Evolutionary conservation across 495 filamentous ascomycete species (phyloP).

Genomic region (Pyronema omphalodes): DNA sequence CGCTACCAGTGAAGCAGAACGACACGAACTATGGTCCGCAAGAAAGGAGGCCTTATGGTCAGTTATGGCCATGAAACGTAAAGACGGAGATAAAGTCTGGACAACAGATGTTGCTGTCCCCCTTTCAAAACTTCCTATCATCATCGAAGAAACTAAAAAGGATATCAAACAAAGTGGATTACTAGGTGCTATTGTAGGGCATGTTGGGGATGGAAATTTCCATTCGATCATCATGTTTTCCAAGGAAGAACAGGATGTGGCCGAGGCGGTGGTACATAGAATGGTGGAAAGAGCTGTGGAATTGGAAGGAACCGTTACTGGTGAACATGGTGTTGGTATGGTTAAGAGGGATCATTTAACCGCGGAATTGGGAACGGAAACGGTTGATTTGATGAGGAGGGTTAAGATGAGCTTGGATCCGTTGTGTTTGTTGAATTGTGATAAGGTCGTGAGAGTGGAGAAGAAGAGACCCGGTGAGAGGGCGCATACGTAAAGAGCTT

Average conservation of each 20-base stretch:
- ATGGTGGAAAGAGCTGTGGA: slow-evolving; percentile 74
- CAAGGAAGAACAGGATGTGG: slow-evolving; percentile 37
- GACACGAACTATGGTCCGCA: slow-evolving; percentile 66
- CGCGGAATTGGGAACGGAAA: slow-evolving; percentile 50
- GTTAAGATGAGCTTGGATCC: slow-evolving; percentile 61
- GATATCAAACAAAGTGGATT: slow-evolving; percentile 49
- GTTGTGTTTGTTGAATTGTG: slow-evolving; percentile 57
- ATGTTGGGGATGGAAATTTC: slow-evolving; percentile 75
- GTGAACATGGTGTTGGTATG: slow-evolving; percentile 65
- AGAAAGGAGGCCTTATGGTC: slow-evolving; percentile 74
- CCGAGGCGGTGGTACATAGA: slow-evolving; percentile 53
- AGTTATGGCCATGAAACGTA: slow-evolving; percentile 39
- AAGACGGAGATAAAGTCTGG: slow-evolving; percentile 52
- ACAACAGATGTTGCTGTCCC: slow-evolving; percentile 73
- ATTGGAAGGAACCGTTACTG: slow-evolving; percentile 69
- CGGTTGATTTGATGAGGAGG: slow-evolving; percentile 66
- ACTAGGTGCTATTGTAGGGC: slow-evolving; percentile 56
- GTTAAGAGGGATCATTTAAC: slow-evolving; percentile 66
- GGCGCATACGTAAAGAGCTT: not conserved
- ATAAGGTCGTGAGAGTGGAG: slow-evolving; percentile 56
- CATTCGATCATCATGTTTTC: slow-evolving; percentile 62
- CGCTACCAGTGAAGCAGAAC: slow-evolving; percentile 48
- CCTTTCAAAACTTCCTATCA: slow-evolving; percentile 48
- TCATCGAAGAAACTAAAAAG: slow-evolving; percentile 61
- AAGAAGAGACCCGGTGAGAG: slow-evolving; percentile 19